phyloP scores from a whole-genome alignment of 2,329 filamentous ascomycete species.

The Cryphonectria carpinicola region DNA sequence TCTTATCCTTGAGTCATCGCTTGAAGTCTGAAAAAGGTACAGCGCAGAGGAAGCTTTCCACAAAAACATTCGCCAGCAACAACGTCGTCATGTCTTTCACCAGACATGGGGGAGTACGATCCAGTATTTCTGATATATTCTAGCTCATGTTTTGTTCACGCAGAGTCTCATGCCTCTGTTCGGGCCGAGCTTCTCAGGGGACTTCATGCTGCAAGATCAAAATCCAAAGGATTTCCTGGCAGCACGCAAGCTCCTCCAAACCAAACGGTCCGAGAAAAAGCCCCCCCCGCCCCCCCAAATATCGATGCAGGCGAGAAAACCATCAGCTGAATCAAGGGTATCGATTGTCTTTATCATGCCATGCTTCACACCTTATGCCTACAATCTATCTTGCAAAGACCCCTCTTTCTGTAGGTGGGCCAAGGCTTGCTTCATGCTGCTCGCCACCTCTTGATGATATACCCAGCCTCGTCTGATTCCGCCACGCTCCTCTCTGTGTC shows the following conservation, averaged over 20 bases:
- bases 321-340: conserved; percentile 5
- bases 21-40: neutral
- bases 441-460: neutral
- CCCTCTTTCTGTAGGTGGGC: neutral
- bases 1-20: neutral
- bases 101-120: neutral
- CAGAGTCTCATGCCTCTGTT: neutral
- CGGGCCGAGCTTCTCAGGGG: neutral
- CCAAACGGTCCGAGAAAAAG: neutral
- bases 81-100: neutral
- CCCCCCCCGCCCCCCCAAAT: too few species aligned
- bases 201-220: neutral
- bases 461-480: neutral
- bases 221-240: neutral
- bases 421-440: neutral
- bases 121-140: neutral
- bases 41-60: neutral
- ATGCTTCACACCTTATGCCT: conserved; percentile 10
- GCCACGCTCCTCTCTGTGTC: neutral
- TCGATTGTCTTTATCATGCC: conserved; percentile 13
- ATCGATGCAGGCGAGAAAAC: neutral
- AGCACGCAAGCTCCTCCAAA: neutral
- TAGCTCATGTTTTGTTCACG: neutral
- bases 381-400: neutral
- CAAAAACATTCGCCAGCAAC: neutral